A percentile compares a stretch with the other conserved stretches of the same genome.
phyloP scores from a whole-genome alignment of 352 stramenopile species.

The Phytophthora pini region DNA sequence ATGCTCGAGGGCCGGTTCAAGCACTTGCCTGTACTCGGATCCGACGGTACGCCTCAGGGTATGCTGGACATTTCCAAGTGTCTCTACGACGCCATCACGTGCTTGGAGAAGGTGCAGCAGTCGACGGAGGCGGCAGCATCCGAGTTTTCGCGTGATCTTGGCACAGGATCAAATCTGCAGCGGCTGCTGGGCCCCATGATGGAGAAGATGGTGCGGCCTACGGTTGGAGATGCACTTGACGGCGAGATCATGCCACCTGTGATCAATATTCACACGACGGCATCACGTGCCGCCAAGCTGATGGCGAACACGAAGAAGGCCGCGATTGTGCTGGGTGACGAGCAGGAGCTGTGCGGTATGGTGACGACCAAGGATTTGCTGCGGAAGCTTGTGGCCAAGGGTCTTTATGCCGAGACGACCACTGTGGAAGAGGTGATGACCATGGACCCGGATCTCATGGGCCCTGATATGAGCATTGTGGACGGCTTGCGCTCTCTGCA shows the following conservation, averaged over 20 bases:
- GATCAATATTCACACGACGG: conserved; percentile 73
- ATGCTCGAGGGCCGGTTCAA: conserved; percentile 91
- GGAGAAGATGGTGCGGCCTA: conserved; percentile 90
- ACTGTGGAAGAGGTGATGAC: conserved; percentile 90
- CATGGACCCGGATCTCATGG: conserved; percentile 77
- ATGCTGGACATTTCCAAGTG: conserved; percentile 94
- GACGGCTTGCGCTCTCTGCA: conserved; percentile 88
- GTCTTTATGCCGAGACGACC: conserved; percentile 73
- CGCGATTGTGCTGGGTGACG: conserved; percentile 76
- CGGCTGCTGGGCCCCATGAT: conserved; percentile 86
- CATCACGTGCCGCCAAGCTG: conserved; percentile 78
- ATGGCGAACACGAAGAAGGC: conserved; percentile 89
- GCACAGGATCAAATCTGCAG: conserved; percentile 71
- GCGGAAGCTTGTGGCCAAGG: conserved; percentile 87
- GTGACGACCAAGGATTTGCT: conserved; percentile 89
- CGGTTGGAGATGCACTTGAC: conserved; percentile 81
- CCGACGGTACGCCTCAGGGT: conserved; percentile 72
- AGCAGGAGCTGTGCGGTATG: conserved; percentile 80
- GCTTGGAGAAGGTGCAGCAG: conserved; percentile 88
- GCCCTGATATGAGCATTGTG: conserved; percentile 80
- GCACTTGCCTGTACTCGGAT: conserved; percentile 82
- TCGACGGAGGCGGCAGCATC: conserved; percentile 79
- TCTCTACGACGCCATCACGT: conserved; percentile 88
- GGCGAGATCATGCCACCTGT: conserved; percentile 83
- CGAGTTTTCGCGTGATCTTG: conserved; percentile 84